phyloP scores from a whole-genome alignment of 1,284 basidiomycete genomes.

The Coniophora puteana region DNA sequence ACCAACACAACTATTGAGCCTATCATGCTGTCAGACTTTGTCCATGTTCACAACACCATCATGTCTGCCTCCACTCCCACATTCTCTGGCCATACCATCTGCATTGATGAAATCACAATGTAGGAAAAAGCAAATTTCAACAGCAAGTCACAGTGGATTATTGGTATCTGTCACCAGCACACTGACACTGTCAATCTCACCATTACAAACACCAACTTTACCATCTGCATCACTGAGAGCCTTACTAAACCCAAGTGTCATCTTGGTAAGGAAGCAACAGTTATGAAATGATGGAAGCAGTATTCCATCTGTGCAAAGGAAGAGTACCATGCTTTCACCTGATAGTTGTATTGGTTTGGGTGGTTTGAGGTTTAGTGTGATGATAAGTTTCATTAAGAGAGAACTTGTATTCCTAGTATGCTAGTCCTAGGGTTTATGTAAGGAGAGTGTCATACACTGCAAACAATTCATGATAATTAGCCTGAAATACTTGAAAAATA shows the following conservation, averaged over 20 bases:
- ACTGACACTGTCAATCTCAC: slow-evolving; percentile 3
- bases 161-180: slow-evolving; percentile 20
- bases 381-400: too few relatives aligned
- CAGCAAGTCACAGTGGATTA: slow-evolving; percentile 12
- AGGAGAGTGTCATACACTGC: too few relatives aligned
- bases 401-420: too few relatives aligned
- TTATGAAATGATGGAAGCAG: too few relatives aligned
- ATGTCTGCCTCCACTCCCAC: not conserved
- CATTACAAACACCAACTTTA: slow-evolving; percentile 3
- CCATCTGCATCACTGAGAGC: not conserved
- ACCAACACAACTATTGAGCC: slow-evolving; percentile 13
- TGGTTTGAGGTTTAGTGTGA: too few relatives aligned
- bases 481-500: too few relatives aligned
- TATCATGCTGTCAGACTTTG: slow-evolving; percentile 9
- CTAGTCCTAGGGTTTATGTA: too few relatives aligned
- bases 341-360: too few relatives aligned
- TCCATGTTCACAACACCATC: slow-evolving; percentile 13
- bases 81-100: slow-evolving; percentile 10
- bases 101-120: slow-evolving; percentile 19
- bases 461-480: too few relatives aligned
- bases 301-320: too few relatives aligned
- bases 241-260: slow-evolving; percentile 4
- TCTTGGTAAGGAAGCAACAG: slow-evolving; percentile 12
- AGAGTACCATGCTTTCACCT: too few relatives aligned
- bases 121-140: slow-evolving; percentile 16